These are phyloP conservation scores for Penicillium sp. DNA, from an alignment of 2,329 filamentous ascomycete species.

Conservation along the genomic window DNA sequence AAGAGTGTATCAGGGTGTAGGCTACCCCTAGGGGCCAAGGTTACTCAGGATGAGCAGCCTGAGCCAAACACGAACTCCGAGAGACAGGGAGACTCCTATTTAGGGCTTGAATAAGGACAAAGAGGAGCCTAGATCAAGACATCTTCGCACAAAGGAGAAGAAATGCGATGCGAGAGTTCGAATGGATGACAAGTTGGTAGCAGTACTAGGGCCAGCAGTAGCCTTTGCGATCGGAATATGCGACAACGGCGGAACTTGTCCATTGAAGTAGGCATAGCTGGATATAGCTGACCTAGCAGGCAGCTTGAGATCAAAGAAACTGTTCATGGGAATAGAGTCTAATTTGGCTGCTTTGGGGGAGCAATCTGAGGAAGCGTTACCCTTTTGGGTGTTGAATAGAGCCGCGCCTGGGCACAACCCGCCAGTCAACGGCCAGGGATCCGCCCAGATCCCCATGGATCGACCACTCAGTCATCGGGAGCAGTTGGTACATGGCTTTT, in stretches of 20 bases:
- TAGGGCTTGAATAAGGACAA: not conserved
- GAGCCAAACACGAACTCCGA: not conserved
- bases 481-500: not conserved
- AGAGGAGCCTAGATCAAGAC: slow-evolving; percentile 13
- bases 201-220: not conserved
- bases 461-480: not conserved
- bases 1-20: not conserved
- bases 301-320: slow-evolving; percentile 2
- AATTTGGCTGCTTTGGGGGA: not conserved
- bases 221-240: not conserved
- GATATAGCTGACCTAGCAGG: not conserved
- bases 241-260: slow-evolving; percentile 12
- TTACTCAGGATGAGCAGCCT: slow-evolving; percentile 3
- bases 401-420: not conserved
- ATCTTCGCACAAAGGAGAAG: not conserved
- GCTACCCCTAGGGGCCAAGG: not conserved
- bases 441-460: not conserved
- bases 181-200: not conserved
- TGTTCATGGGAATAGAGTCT: not conserved
- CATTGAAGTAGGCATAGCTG: slow-evolving; percentile 16
- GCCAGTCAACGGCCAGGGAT: not conserved
- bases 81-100: not conserved
- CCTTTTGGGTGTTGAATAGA: slow-evolving; percentile 31
- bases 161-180: not conserved
- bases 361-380: slow-evolving; percentile 2